Conservation (phyloP, 495 filamentous ascomycete genomes). For the Melanomma pulvis-pyrius region DNA sequence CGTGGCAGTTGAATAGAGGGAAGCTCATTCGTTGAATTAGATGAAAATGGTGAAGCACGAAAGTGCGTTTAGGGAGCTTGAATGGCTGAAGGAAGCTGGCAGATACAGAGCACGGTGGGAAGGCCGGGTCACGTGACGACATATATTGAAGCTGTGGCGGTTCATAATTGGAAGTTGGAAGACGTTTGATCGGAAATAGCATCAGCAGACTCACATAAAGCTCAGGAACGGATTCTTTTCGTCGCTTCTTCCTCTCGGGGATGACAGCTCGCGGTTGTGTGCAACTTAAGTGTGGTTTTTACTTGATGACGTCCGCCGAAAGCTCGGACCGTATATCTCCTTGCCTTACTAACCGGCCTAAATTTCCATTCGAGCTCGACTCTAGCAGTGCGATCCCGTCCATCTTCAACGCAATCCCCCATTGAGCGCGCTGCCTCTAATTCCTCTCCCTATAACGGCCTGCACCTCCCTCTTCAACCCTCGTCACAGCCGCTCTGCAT, state of each 20-base stretch:
- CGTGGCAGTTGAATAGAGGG: slow-evolving; percentile 8
- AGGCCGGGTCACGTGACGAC: background rate
- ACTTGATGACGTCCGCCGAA: slow-evolving; percentile 21
- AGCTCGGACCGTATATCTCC: slow-evolving; percentile 11
- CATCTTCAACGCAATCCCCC: slow-evolving; percentile 21
- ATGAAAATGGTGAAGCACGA: background rate
- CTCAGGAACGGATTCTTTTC: too few relatives aligned
- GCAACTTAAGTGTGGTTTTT: background rate
- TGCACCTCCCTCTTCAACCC: background rate
- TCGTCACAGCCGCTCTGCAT: background rate
- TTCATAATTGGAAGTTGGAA: too few relatives aligned
- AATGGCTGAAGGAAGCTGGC: background rate
- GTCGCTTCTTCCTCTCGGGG: background rate
- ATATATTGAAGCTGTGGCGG: background rate
- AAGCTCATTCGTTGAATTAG: background rate
- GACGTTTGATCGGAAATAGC: too few relatives aligned
- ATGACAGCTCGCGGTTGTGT: background rate
- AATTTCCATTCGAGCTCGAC: slow-evolving; percentile 28
- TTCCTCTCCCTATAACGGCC: background rate
- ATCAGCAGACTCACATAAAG: too few relatives aligned
- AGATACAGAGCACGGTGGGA: background rate
- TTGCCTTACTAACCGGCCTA: slow-evolving; percentile 23
- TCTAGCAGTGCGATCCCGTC: slow-evolving; percentile 13
- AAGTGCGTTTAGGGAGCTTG: background rate
- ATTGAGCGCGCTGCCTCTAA: slow-evolving; percentile 13